Evolutionary conservation across 768 basidiomycete species (phyloP), one percentile per base, ranked within the genome.

Genomic region (Kwoniella mangroviensis): DNA sequence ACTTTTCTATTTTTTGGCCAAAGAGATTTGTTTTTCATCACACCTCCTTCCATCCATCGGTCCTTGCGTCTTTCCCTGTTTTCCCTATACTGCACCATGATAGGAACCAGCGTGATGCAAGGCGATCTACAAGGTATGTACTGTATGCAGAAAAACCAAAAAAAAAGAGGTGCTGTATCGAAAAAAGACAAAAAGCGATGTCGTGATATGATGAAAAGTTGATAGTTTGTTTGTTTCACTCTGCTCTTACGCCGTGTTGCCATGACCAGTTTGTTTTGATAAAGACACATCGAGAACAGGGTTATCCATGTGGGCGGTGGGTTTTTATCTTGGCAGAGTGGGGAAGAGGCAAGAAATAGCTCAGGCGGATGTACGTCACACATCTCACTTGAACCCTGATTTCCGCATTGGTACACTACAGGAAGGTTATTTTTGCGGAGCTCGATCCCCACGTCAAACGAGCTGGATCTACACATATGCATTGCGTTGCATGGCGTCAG

Each of bases 141-240:
- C 7, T 19, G 15, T 7, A 54, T 21, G n/a, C 26, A 53, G 19
- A 2, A 21, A 53, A 41, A 64, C 11, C n/a, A n/a, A n/a, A n/a
- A n/a, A n/a, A n/a, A n/a, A n/a, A n/a, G n/a, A n/a, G n/a, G n/a
- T n/a, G n/a, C n/a, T n/a, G n/a, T n/a, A n/a, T n/a, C n/a, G n/a
- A n/a, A n/a, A n/a, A n/a, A 26, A 13, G 21, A 41, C 63, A 54
- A 56, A 63, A 64, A 65, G 22, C 63, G 28, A 65, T 65, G 63
- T 65, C 63, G 63, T 65, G 63, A 65, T 65, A 65, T 55, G 63
- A 40, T 52, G 63, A 63, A 63, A 52, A 40, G 34, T 57, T 51
- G 61, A 17, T 17, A 64, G 40, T 17, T 64, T 21, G 19, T 54
- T 53, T 40, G 21, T 34, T 15, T 53, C 26, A 49, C 53, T 65